Evolutionary conservation across 192 early-diverging fungal genomes (phyloP).

Genomic region (Coemansia sp.): DNA sequence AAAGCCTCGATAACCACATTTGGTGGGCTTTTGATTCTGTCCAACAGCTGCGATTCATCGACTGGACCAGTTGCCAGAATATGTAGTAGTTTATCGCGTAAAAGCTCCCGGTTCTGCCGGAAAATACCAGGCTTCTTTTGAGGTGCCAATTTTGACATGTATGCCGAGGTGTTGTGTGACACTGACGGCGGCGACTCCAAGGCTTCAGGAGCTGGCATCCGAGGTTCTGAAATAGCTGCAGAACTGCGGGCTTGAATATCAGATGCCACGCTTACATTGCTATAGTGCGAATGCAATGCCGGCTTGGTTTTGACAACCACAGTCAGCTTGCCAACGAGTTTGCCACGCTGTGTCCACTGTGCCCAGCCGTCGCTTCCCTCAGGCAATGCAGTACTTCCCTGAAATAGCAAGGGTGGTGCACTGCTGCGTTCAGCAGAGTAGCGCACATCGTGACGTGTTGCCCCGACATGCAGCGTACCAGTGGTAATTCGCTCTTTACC

Average conservation of each 20-base stretch:
- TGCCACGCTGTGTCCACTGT: conserved; percentile 37
- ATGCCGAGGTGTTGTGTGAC: background rate
- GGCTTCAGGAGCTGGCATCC: background rate
- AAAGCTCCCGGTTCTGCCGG: conserved; percentile 39
- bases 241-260: background rate
- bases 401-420: conserved; percentile 36
- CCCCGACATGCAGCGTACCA: conserved; percentile 25
- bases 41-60: conserved; percentile 20
- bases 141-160: conserved; percentile 12
- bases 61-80: conserved; percentile 25
- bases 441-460: conserved; percentile 36
- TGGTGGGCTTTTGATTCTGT: conserved; percentile 17
- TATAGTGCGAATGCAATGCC: background rate
- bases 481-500: conserved; percentile 44
- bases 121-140: conserved; percentile 50
- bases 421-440: conserved; percentile 37
- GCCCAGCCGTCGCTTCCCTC: conserved; percentile 23
- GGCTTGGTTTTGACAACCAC: conserved; percentile 7
- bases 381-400: conserved; percentile 20
- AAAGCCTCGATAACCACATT: conserved; percentile 24
- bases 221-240: background rate
- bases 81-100: conserved; percentile 38
- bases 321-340: conserved; percentile 39
- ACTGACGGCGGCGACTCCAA: background rate
- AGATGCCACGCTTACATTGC: background rate